These are phyloP conservation scores for Pythium phragmitis DNA, from an alignment of 352 stramenopile genomes.

Conservation along the genomic window DNA sequence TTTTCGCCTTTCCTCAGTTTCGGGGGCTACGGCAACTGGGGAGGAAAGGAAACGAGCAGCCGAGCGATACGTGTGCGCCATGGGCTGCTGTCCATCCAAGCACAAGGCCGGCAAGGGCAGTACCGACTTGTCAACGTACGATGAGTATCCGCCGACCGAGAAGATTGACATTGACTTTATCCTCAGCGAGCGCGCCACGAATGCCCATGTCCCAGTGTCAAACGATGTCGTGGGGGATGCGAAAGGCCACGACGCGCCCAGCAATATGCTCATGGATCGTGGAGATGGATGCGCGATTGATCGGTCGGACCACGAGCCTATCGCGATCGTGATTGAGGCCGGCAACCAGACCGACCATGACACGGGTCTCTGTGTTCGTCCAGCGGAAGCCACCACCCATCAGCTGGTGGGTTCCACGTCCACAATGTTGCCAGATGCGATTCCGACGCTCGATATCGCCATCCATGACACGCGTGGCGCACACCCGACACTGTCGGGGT, in stretches of 20 bases:
- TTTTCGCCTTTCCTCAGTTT: neutral
- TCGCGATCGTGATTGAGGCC: neutral
- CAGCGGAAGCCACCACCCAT: slow-evolving; percentile 8
- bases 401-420: neutral
- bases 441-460: slow-evolving; percentile 14
- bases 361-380: slow-evolving; percentile 4
- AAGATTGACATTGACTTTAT: slow-evolving; percentile 20
- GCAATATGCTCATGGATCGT: slow-evolving; percentile 42
- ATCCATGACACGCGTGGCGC: neutral
- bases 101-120: slow-evolving; percentile 13
- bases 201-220: neutral
- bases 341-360: slow-evolving; percentile 17
- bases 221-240: neutral
- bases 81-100: slow-evolving; percentile 73
- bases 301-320: slow-evolving; percentile 35
- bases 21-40: neutral
- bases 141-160: slow-evolving; percentile 20
- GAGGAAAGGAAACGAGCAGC: neutral
- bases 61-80: slow-evolving; percentile 12
- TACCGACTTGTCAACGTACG: slow-evolving; percentile 4
- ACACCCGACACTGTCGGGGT: neutral
- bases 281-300: slow-evolving; percentile 27
- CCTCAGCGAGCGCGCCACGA: slow-evolving; percentile 17
- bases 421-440: neutral
- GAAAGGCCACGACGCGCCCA: slow-evolving; percentile 9